Evolutionary conservation across 2,329 filamentous ascomycete species (phyloP), one percentile per base, ranked within the genome.

Genomic region (Cephalotrichum gorgonifer): DNA sequence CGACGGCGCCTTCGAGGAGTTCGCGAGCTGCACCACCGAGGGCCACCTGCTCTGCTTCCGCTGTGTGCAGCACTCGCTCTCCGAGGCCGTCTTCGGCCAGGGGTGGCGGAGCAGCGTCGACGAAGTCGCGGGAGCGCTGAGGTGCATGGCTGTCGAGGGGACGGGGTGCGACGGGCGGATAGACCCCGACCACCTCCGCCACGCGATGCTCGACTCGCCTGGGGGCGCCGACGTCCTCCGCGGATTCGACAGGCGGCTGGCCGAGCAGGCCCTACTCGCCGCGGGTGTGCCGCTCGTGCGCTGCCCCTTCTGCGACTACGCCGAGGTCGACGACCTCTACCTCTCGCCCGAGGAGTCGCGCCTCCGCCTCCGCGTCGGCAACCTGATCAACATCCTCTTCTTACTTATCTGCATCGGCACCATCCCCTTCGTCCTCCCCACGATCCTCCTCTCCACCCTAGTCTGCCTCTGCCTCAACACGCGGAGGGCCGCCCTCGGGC

Each of bases 281-380:
- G 86, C 85, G 23, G 76, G 80, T 22, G 67, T 95, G 6, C 83
- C 86, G 3, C 76, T 97, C 2, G 74, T 93, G 44, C 82, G 83
- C 35, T 97, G 93, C 58, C 89, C 90, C 0, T 96, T 94, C 61
- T 98, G 91, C 71, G 76, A 75, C 55, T 98, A 97, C 60, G 88
- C 88, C 28, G 93, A 97, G 69, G 75, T 89, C 25, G 88, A 96
- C 63, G 83, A 87, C 50, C 69, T 85, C 17, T 87, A 86, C 60
- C 70, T 83, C 22, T 81, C 80, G 11, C 66, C 66, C 43, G 65
- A 66, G 47, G 73, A 78, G 50, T 65, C 76, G 23, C 67, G 68
- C 23, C 78, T 83, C 61, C 77, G 71, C 42, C 63, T 86, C 50
- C 77, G 76, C 51, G 65, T 72, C 35, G 70, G 75, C 55, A 73